Evolutionary conservation across 805 yeast species (phyloP).

Genomic region (Candida yuanshanica): DNA sequence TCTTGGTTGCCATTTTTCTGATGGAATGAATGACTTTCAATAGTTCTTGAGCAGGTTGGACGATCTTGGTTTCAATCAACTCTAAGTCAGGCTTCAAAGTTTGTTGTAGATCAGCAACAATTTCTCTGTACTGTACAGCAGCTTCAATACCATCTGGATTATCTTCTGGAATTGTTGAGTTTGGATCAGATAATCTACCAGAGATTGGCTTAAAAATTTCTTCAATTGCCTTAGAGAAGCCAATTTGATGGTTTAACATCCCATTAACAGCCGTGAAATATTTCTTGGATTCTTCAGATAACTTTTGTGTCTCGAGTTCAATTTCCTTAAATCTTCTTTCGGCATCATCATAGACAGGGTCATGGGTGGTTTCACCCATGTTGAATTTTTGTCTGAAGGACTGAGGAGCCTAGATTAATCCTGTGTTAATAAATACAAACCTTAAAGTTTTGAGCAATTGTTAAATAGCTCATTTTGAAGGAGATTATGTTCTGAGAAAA

Average conservation of each 20-base stretch:
- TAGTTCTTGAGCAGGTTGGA: conserved; percentile 87
- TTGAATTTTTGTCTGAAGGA: conserved; percentile 83
- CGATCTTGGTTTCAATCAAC: conserved; percentile 83
- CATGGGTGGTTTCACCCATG: conserved; percentile 75
- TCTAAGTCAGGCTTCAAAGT: conserved; percentile 89
- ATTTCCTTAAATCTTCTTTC: conserved; percentile 93
- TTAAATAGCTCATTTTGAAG: too few relatives aligned
- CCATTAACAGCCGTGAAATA: conserved; percentile 90
- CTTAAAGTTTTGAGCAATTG: too few relatives aligned
- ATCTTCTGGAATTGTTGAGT: conserved; percentile 80
- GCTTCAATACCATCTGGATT: conserved; percentile 97
- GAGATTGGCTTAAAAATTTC: conserved; percentile 95
- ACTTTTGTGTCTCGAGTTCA: conserved; percentile 82
- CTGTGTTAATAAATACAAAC: conserved; percentile 4
- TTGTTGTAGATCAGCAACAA: conserved; percentile 80
- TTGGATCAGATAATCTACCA: conserved; percentile 88
- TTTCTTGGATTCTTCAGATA: conserved; percentile 84
- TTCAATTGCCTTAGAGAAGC: conserved; percentile 91
- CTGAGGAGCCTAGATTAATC: conserved; percentile 67
- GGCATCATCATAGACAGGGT: conserved; percentile 90
- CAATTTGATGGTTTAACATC: conserved; percentile 89
- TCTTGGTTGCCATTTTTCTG: conserved; percentile 90
- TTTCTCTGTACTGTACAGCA: conserved; percentile 82
- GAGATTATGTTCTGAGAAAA: too few relatives aligned
- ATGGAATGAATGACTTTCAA: conserved; percentile 75